phyloP scores from a whole-genome alignment of 306 rosid species.

The Styphnolobium japonicum region DNA sequence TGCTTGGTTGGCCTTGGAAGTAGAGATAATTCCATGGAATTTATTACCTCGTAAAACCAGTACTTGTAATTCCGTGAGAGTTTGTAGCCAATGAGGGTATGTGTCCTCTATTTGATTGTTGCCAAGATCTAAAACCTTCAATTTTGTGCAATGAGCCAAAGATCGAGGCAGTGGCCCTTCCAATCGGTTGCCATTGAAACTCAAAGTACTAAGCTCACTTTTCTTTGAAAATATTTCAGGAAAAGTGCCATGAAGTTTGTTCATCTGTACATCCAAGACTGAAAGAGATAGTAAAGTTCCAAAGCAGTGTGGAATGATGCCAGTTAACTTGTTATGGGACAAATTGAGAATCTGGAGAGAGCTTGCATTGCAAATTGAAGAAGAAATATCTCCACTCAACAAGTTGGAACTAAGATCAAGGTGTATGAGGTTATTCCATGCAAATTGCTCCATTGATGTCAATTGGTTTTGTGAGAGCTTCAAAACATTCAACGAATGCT shows the following conservation, averaged over 20 bases:
- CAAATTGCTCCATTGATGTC: not conserved
- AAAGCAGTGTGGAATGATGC: conserved; percentile 7
- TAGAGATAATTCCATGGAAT: conserved; percentile 22
- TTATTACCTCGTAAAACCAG: conserved; percentile 27
- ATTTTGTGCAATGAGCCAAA: not conserved
- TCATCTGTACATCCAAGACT: conserved; percentile 11
- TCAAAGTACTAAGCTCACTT: not conserved
- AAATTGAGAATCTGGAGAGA: not conserved
- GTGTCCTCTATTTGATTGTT: too few relatives aligned
- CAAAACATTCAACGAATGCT: not conserved
- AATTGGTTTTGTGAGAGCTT: conserved; percentile 15
- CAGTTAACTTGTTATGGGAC: not conserved
- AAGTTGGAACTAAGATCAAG: not conserved
- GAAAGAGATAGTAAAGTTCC: not conserved
- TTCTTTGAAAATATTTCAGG: not conserved
- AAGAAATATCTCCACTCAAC: not conserved
- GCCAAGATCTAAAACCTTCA: conserved; percentile 30
- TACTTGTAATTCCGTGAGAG: conserved; percentile 11
- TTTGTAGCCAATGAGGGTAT: conserved; percentile 14
- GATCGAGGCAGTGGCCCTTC: conserved; percentile 14
- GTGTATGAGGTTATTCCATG: not conserved
- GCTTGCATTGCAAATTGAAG: not conserved
- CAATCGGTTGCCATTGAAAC: conserved; percentile 7
- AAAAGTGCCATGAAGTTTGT: conserved; percentile 6
- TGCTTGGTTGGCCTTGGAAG: not conserved